Evolutionary conservation across 352 stramenopile genomes (phyloP).

Genomic region (Phytophthora hibernalis): DNA sequence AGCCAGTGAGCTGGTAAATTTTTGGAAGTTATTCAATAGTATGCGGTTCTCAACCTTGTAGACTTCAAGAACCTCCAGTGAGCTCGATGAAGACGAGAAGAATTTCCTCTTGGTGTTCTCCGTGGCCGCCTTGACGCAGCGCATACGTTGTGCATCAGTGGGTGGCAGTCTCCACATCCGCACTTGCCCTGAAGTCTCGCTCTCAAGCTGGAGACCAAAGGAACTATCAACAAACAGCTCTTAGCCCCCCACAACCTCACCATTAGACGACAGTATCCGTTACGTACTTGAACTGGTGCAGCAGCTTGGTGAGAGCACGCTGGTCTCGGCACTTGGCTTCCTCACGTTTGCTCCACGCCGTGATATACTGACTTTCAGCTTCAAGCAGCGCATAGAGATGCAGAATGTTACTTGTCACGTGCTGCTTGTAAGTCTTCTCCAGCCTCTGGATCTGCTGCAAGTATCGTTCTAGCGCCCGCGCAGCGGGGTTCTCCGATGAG

Average conservation of each 20-base stretch:
- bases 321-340: slow-evolving; percentile 38
- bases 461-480: slow-evolving; percentile 34
- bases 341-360: slow-evolving; percentile 41
- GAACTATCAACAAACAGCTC: slow-evolving; percentile 27
- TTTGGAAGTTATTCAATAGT: slow-evolving; percentile 67
- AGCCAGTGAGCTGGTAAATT: slow-evolving; percentile 35
- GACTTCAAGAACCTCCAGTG: slow-evolving; percentile 75
- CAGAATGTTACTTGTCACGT: slow-evolving; percentile 42
- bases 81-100: slow-evolving; percentile 26
- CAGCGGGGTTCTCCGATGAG: slow-evolving; percentile 3
- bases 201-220: slow-evolving; percentile 72
- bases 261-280: not conserved
- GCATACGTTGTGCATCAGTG: slow-evolving; percentile 57
- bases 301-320: slow-evolving; percentile 41
- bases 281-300: slow-evolving; percentile 58
- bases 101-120: slow-evolving; percentile 77
- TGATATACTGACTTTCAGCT: slow-evolving; percentile 52
- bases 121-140: slow-evolving; percentile 69
- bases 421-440: slow-evolving; percentile 38
- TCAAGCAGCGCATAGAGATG: slow-evolving; percentile 59
- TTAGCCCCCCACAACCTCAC: slow-evolving; percentile 1
- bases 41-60: slow-evolving; percentile 84
- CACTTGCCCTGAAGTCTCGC: slow-evolving; percentile 64
- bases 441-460: slow-evolving; percentile 31
- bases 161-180: slow-evolving; percentile 54